Base-by-base conservation (phyloP, 805 yeast species). In the Nakazawaea wyomingensis region DNA sequence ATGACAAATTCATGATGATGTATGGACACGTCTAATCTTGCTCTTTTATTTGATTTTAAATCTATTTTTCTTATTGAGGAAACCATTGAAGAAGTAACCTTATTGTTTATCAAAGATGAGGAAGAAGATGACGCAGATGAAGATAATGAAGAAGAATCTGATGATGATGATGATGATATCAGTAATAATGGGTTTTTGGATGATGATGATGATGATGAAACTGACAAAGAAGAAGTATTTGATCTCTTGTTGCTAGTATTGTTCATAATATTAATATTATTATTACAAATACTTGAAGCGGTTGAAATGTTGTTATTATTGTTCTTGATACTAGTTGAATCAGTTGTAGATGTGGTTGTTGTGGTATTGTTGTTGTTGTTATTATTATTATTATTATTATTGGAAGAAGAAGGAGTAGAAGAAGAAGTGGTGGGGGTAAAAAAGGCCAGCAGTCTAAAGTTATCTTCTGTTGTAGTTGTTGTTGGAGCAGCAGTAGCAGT, bases 391-490 rank as follows among this genome's bases (percentile, higher is more conserved):
- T 24, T 24, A 11, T 24, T 24, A 11, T 24, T 24, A 11, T 24
- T 24, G 27, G 8, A 9, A 11, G 11, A 9, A 11, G 35, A 33
- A 16, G 35, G 20, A 3, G 22, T 33, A 24, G 27, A 9, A 24
- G 3, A 9, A 2, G 61, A 48, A 2, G 61, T 48, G 40, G 54
- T 60, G 34, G 61, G 47, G 40, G 54, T 60, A 34, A 54, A 58
- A 47, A 55, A 57, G 34, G 53, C 57, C 21, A 45, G 50, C 21
- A 45, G 50, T 43, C 58, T 50, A 49, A 56, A 54, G 39, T 57
- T 58, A 19, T 58, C 58, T 44, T 64, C 66, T 3, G 19, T 35
- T 34, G 36, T 34, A 11, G 34, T 18, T n/a, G n/a, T n/a, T n/a
- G n/a, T n/a, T 4, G 34, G 3, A 32, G 34, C 13, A 4, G 20